Percentiles rank a stretch among this genome's conserved stretches.
These are phyloP conservation scores for Ophiostoma novo-ulmi DNA, from an alignment of 2,329 filamentous ascomycete species.

Conservation along the genomic window DNA sequence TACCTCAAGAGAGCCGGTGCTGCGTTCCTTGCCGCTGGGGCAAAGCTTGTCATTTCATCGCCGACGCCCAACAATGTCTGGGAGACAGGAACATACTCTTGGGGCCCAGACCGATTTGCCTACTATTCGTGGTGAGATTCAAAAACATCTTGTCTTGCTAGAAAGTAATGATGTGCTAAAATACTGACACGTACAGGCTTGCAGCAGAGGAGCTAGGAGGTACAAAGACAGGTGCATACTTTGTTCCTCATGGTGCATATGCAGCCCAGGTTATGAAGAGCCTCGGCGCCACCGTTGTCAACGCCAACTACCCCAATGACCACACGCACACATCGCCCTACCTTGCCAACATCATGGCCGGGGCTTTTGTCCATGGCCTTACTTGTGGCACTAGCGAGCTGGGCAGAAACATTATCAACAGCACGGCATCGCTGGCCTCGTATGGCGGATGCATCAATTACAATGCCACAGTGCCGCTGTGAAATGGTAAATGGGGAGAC, in stretches of 20 bases:
- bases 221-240: constrained; percentile 42
- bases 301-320: constrained; percentile 53
- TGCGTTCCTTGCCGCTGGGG: constrained; percentile 51
- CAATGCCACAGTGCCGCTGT: constrained; percentile 23
- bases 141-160: background rate
- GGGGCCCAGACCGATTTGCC: constrained; percentile 49
- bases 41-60: constrained; percentile 54
- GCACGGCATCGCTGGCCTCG: constrained; percentile 22
- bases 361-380: constrained; percentile 43
- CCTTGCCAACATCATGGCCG: constrained; percentile 52
- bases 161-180: background rate
- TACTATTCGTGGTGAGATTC: constrained; percentile 39
- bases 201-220: constrained; percentile 37
- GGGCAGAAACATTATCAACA: constrained; percentile 22
- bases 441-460: constrained; percentile 22
- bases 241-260: constrained; percentile 53
- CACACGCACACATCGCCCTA: constrained; percentile 57
- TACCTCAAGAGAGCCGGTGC: constrained; percentile 56
- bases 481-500: background rate
- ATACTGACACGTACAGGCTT: constrained; percentile 21
- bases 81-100: constrained; percentile 50
- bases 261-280: constrained; percentile 46
- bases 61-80: constrained; percentile 56
- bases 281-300: constrained; percentile 46
- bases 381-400: constrained; percentile 25